A percentile compares a stretch with the other conserved stretches of the same genome.
phyloP scores from a whole-genome alignment of 148 eudicot species.

The Oxyria digyna region DNA sequence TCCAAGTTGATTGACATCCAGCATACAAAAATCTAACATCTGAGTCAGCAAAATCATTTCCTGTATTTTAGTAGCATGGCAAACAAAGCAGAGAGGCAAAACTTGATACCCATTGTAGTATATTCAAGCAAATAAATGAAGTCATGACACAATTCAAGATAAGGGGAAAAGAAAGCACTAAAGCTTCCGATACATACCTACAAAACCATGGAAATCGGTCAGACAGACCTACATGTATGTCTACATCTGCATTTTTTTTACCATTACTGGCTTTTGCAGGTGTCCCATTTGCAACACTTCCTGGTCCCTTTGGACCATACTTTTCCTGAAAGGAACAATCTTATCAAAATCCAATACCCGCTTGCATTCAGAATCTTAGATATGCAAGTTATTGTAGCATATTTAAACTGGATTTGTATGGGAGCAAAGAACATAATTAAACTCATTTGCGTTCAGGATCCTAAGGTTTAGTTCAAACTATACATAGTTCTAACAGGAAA shows the following conservation, averaged over 20 bases:
- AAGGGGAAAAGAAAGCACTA: not conserved
- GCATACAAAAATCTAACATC: not conserved
- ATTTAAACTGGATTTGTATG: not conserved
- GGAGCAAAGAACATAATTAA: not conserved
- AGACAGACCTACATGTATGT: constrained; percentile 77
- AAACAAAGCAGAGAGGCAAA: not conserved
- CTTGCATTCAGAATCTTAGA: not conserved
- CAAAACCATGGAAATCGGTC: constrained; percentile 87
- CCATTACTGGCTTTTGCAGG: constrained; percentile 41
- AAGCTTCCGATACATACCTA: constrained; percentile 29
- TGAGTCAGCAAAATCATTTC: not conserved
- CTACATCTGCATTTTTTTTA: constrained; percentile 67
- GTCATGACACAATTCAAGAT: not conserved
- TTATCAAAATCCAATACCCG: not conserved
- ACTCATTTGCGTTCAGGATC: too few relatives aligned
- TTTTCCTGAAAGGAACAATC: constrained; percentile 46
- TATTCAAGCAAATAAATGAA: not conserved
- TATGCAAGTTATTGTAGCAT: not conserved
- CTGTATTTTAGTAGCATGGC: not conserved
- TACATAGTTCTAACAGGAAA: not conserved
- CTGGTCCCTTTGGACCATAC: constrained; percentile 91
- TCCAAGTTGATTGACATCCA: not conserved
- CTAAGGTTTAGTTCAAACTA: not conserved
- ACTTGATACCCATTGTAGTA: not conserved
- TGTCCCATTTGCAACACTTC: constrained; percentile 36